Conservation (phyloP, 1,284 basidiomycete genomes). For the Fomes fomentarius region DNA sequence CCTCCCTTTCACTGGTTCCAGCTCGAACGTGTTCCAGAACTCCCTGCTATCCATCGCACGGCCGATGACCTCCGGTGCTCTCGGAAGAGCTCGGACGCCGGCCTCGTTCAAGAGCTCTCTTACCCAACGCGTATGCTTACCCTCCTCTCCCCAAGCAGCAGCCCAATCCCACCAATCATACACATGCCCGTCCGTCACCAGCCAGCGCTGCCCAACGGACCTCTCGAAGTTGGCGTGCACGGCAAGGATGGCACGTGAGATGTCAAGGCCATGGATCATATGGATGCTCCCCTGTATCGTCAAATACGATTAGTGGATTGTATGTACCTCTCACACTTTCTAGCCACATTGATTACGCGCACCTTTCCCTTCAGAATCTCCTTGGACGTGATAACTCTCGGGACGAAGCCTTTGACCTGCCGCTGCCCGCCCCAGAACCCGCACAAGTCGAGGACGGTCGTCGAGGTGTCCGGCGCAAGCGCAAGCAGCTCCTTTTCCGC, state of each 20-base stretch:
- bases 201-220: constrained; percentile 54
- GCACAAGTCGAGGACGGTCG: constrained; percentile 62
- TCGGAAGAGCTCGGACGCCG: constrained; percentile 54
- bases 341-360: constrained; percentile 10
- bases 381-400: constrained; percentile 55
- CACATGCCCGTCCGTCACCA: constrained; percentile 59
- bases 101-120: constrained; percentile 58
- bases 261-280: constrained; percentile 60
- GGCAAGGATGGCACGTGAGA: constrained; percentile 60
- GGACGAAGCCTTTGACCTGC: constrained; percentile 52
- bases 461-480: constrained; percentile 43
- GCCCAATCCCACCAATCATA: constrained; percentile 75
- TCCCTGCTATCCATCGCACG: constrained; percentile 61
- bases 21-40: constrained; percentile 55
- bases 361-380: constrained; percentile 56
- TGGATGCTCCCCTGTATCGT: constrained; percentile 55
- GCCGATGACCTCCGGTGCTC: constrained; percentile 49
- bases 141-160: constrained; percentile 48
- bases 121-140: constrained; percentile 48
- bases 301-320: not conserved
- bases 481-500: constrained; percentile 59
- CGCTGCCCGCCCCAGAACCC: constrained; percentile 65
- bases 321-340: not conserved
- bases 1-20: constrained; percentile 32
- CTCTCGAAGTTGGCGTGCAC: constrained; percentile 46